Conservation (phyloP, 345 rosid genomes). For the Sapria himalayana region DNA sequence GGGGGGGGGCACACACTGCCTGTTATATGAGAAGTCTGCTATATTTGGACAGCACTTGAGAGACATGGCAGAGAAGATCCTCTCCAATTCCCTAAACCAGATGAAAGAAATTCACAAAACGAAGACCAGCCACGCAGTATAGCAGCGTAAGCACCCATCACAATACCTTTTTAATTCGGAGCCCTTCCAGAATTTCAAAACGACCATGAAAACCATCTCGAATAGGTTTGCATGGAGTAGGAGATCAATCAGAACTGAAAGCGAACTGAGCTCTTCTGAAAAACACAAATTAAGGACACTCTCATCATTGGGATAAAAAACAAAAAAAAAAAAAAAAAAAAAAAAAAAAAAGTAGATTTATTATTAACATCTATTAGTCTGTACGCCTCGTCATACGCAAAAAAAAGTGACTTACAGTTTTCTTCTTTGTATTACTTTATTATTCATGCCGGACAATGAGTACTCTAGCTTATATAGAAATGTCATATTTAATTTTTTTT, state of each 20-base stretch:
- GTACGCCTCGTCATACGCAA: too few relatives aligned
- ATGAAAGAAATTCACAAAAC: too few relatives aligned
- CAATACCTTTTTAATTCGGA: constrained; percentile 47
- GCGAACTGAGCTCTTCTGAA: constrained; percentile 30
- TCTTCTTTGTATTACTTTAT: too few relatives aligned
- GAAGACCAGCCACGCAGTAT: too few relatives aligned
- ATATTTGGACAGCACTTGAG: constrained; percentile 61
- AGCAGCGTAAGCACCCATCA: too few relatives aligned
- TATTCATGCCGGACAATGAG: too few relatives aligned
- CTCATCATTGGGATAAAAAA: constrained; percentile 2
- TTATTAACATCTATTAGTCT: too few relatives aligned
- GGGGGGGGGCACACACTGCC: too few relatives aligned
- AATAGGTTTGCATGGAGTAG: constrained; percentile 49
- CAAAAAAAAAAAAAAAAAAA: neutral
- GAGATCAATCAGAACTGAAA: constrained; percentile 59
- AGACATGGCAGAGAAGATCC: constrained; percentile 51
- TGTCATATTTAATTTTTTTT: too few relatives aligned
- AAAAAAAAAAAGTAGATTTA: neutral
- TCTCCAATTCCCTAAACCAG: constrained; percentile 61
- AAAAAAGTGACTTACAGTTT: too few relatives aligned
- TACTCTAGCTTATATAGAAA: too few relatives aligned
- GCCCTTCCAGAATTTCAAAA: constrained; percentile 64
- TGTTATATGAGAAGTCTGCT: constrained; percentile 16
- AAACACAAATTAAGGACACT: constrained; percentile 8
- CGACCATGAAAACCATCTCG: constrained; percentile 73